Base-by-base conservation (phyloP, 257 asterid species). In the Lavandula angustifolia region DNA sequence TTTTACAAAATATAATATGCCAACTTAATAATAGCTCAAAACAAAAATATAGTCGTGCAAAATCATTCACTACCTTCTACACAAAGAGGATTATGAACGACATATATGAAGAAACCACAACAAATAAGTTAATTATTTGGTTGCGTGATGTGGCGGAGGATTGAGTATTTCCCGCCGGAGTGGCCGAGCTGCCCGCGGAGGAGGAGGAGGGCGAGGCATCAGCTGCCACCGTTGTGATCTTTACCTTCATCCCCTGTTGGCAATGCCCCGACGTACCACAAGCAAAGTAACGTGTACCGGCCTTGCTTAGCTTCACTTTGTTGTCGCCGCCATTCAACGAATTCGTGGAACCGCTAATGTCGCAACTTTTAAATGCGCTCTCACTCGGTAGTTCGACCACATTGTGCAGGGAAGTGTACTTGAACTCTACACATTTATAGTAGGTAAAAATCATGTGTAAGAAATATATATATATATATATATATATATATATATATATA, bases 241-340 rank as follows among this genome's bases (percentile, higher is more conserved):
- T 87, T 13, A 89, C 85, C 87, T 87, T 89, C 96, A 89, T 89
- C 9, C 96, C 96, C 17, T 76, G 81, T 9, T 64, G 74, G 52
- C 96, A 89, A 13, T 89, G 96, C 10, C 95, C 95, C 0, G 91
- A 59, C 12, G 96, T 89, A 11, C 94, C 96, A 40, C 96, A 89
- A 8, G 96, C 88, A 41, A 89, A 89, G 69, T 70, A 89, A 40
- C 96, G 81, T 0, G 87, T 82, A 0, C 95, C 95, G 3, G 91
- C 7, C 69, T 87, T 89, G 75, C 53, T 76, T 29, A 89, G 87
- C 82, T 85, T 89, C 9, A 89, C 67, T 8, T 77, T 82, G 73
- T 73, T 76, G 72, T 74, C 84, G 3, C 96, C 96, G 0, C 77
- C 76, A 14, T 47, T 83, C 57, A 73, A 52, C 6, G 91, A 78